Base-by-base conservation (phyloP, 1,284 basidiomycete genomes). In the Taiwanofungus camphoratus region DNA sequence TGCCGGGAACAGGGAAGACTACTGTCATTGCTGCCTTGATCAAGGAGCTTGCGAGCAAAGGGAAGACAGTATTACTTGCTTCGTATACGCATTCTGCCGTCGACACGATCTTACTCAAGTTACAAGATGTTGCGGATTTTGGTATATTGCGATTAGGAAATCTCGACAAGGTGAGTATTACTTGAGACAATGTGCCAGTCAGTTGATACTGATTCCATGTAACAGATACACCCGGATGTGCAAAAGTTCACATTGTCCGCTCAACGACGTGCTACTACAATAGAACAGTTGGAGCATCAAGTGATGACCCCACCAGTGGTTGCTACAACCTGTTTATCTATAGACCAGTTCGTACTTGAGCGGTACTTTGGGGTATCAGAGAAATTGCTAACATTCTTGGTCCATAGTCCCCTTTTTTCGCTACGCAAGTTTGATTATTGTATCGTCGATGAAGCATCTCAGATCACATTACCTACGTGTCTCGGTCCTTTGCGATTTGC, bases 1-100 rank as follows among this genome's bases (percentile, higher is more conserved):
- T 99, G 96, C 95, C 95, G 2, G 95, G 95, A 0, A 98, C 96
- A 2, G 95, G 95, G 7, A 99, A 99, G 68, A 97, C 95, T 26
- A 96, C 93, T 0, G 89, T 95, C 3, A 87, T 98, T 42, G 90
- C 90, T 0, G 84, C 91, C 31, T 76, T 97, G 32, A 93, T 99
- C 58, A 77, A 79, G 53, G 73, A 77, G 19, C 68, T 99, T 4
- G 90, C 92, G 1, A 71, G 67, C 31, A 69, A 79, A 61, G 92
- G 92, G 3, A 93, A 97, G 69, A 88, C 78, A 0, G 88, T 99
- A 4, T 65, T 99, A 18, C 65, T 99, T 44, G 88, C 90, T 1
- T 91, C 88, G 36, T 96, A 98, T 60, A 99, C 95, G 1, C 96
- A 99, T 68, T 96, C 92, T 5, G 96, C 96, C 0, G 95, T 99